Evolutionary conservation across 202 grass and related monocot species (phyloP).

Genomic region (Brachypodium distachyon): DNA sequence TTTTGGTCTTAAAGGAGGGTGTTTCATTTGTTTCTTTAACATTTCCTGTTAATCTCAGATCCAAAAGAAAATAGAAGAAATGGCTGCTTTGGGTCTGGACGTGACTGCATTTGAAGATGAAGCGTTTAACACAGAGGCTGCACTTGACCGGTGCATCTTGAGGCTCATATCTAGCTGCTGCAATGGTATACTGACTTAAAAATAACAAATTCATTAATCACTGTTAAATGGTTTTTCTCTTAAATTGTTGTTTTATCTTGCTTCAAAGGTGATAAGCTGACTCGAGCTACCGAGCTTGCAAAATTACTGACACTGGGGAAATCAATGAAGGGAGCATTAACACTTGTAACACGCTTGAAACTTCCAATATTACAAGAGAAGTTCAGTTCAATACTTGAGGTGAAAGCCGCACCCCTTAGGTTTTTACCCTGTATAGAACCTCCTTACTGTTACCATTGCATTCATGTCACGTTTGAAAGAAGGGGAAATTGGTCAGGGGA

Average conservation of each 20-base stretch:
- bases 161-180: slow-evolving; percentile 92
- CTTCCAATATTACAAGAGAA: slow-evolving; percentile 85
- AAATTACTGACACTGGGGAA: slow-evolving; percentile 72
- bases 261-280: slow-evolving; percentile 67
- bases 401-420: neutral
- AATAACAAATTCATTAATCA: neutral
- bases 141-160: slow-evolving; percentile 83
- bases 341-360: slow-evolving; percentile 84
- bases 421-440: neutral
- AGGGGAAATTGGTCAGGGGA: too few species aligned
- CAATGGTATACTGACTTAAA: slow-evolving; percentile 47
- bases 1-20: neutral
- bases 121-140: slow-evolving; percentile 75
- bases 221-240: neutral
- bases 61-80: slow-evolving; percentile 64
- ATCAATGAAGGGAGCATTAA: slow-evolving; percentile 86
- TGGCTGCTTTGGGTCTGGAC: slow-evolving; percentile 39
- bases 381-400: slow-evolving; percentile 81
- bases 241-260: slow-evolving; percentile 7
- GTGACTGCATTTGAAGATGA: slow-evolving; percentile 63
- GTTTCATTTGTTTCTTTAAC: slow-evolving; percentile 9
- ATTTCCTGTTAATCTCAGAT: slow-evolving; percentile 37
- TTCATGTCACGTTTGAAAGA: neutral
- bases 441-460: neutral
- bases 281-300: slow-evolving; percentile 75